Percentiles rank a stretch among this genome's conserved stretches.
phyloP scores from a whole-genome alignment of 2,329 filamentous ascomycete genomes.

The Akanthomyces muscarius region DNA sequence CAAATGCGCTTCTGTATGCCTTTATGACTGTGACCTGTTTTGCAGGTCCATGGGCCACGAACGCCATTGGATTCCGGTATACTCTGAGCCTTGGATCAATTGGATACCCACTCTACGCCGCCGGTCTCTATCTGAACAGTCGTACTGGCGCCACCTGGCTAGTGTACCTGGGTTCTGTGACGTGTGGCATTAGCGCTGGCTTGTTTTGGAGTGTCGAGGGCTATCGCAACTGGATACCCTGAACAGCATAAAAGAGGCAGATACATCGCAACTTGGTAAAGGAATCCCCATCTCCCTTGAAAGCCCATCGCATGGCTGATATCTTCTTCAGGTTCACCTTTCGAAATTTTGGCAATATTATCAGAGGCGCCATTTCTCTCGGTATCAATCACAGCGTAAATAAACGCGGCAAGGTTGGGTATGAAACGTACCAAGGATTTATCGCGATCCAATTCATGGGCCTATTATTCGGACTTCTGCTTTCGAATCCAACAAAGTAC shows the following conservation, averaged over 20 bases:
- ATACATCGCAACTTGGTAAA: constrained; percentile 46
- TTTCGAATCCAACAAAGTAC: constrained; percentile 43
- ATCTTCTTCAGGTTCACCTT: neutral
- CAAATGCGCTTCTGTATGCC: constrained; percentile 43
- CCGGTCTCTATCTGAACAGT: constrained; percentile 63
- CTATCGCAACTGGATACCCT: constrained; percentile 61
- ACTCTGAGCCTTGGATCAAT: constrained; percentile 42
- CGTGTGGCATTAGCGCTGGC: constrained; percentile 60
- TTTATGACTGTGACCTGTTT: constrained; percentile 43
- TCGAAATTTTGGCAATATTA: constrained; percentile 7
- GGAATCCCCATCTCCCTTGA: too few species aligned
- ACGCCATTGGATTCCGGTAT: constrained; percentile 35
- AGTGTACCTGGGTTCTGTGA: constrained; percentile 56
- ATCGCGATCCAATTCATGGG: constrained; percentile 45
- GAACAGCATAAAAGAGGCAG: constrained; percentile 57
- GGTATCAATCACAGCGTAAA: neutral
- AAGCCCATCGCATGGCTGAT: neutral
- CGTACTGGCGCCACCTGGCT: constrained; percentile 60
- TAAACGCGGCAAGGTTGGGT: neutral
- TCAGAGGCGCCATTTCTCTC: neutral
- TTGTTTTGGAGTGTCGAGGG: constrained; percentile 67
- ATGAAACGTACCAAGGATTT: constrained; percentile 32
- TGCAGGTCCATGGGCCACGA: constrained; percentile 34
- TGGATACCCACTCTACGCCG: constrained; percentile 62
- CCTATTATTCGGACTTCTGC: constrained; percentile 37